A percentile compares a stretch with the other conserved stretches of the same genome.
Conservation (phyloP, 257 asterid genomes). For the Capsicum chinense region DNA sequence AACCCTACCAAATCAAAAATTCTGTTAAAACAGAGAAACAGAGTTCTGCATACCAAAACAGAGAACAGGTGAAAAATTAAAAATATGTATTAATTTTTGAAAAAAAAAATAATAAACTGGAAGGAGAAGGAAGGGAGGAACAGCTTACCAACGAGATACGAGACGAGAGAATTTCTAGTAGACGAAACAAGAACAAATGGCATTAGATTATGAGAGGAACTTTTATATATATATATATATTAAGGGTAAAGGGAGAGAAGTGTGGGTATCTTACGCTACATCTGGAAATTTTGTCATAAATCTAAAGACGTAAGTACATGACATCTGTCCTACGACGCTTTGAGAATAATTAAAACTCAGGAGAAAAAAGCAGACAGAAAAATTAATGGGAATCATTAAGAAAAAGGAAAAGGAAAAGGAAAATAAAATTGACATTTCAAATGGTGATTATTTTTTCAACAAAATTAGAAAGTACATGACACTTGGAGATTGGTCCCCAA, state of each 20-base stretch:
- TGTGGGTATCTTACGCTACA: background rate
- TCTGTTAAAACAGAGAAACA: background rate
- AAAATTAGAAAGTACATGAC: too few relatives aligned
- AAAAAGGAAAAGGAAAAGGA: background rate
- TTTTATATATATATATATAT: background rate
- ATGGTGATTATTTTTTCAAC: background rate
- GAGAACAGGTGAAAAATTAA: background rate
- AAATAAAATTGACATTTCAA: background rate
- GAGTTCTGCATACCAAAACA: background rate
- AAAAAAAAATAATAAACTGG: background rate
- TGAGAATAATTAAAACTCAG: background rate
- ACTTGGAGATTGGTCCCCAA: too few relatives aligned
- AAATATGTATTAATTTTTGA: background rate
- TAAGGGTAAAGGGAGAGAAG: background rate
- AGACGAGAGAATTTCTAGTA: background rate
- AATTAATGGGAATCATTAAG: background rate
- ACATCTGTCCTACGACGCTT: constrained; percentile 23
- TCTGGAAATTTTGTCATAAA: background rate
- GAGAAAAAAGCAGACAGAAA: background rate
- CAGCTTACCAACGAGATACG: constrained; percentile 10
- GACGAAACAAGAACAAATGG: background rate
- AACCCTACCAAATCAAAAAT: background rate
- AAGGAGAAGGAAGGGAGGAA: background rate
- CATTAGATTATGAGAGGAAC: background rate
- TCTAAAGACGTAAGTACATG: background rate